Conservation (phyloP, 164 flowering plant genomes). For the Berberis vulgaris region DNA sequence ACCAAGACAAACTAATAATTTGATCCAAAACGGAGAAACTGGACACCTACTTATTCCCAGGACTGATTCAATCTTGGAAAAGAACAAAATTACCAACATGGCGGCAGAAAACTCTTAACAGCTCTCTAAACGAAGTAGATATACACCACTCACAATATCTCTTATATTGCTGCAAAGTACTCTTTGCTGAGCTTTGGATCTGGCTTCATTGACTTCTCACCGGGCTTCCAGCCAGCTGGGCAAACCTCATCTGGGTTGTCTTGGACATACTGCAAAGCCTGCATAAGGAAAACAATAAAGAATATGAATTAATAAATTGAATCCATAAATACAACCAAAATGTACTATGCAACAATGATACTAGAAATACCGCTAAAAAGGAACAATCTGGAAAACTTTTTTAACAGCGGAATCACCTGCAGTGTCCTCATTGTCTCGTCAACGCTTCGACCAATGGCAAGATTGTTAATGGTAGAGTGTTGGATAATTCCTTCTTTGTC, state of each 20-base stretch:
- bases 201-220: slow-evolving; percentile 96
- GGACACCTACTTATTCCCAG: background rate
- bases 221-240: slow-evolving; percentile 99
- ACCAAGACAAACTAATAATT: background rate
- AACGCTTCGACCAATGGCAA: slow-evolving; percentile 94
- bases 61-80: background rate
- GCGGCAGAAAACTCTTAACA: background rate
- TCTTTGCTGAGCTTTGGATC: slow-evolving; percentile 96
- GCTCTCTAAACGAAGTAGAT: slow-evolving; percentile 5
- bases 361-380: no score
- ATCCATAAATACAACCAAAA: no score
- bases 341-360: no score
- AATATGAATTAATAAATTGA: no score
- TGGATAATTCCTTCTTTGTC: slow-evolving; percentile 99
- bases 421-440: slow-evolving; percentile 96
- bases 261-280: slow-evolving; percentile 98
- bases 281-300: slow-evolving; percentile 9
- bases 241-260: slow-evolving; percentile 99
- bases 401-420: slow-evolving; percentile 45
- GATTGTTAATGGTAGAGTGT: slow-evolving; percentile 98
- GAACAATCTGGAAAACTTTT: no score
- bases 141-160: background rate
- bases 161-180: slow-evolving; percentile 73
- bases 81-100: background rate
- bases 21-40: background rate